These are phyloP conservation scores for Pistacia atlantica DNA, from an alignment of 345 rosid species.

Conservation along the genomic window DNA sequence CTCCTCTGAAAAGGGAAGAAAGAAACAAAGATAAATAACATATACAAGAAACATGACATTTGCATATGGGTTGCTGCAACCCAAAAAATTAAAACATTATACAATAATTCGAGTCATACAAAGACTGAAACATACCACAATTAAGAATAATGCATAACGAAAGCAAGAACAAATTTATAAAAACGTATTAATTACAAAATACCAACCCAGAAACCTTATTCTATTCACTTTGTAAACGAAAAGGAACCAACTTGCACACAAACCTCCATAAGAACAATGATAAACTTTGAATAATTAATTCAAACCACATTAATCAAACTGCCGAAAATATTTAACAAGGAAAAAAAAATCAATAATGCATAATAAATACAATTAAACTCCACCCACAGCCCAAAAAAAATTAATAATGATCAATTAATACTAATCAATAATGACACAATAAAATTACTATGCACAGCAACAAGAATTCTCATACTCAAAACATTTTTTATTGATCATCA, in stretches of 20 bases:
- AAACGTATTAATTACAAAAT: not conserved
- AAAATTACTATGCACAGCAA: not conserved
- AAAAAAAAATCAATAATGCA: not conserved
- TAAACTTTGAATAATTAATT: not conserved
- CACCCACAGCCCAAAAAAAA: not conserved
- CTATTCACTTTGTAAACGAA: not conserved
- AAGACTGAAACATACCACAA: not conserved
- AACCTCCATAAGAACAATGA: not conserved
- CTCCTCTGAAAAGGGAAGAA: slow-evolving; percentile 49
- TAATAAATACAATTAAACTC: not conserved
- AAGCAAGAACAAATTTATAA: not conserved
- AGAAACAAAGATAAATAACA: not conserved
- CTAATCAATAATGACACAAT: not conserved
- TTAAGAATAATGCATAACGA: not conserved
- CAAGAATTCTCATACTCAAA: not conserved
- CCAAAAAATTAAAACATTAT: not conserved
- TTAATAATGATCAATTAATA: not conserved
- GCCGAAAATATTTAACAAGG: not conserved
- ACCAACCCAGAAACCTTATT: not conserved
- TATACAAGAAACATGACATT: not conserved
- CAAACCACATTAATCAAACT: slow-evolving; percentile 10
- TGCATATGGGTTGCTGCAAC: not conserved
- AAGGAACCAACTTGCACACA: not conserved
- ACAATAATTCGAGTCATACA: not conserved
- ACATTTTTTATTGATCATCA: not conserved